Percentiles rank a stretch among this genome's conserved stretches.
phyloP scores from a whole-genome alignment of 371 early-diverging fungal genomes.

The Thermomucor indicae-seudaticae region DNA sequence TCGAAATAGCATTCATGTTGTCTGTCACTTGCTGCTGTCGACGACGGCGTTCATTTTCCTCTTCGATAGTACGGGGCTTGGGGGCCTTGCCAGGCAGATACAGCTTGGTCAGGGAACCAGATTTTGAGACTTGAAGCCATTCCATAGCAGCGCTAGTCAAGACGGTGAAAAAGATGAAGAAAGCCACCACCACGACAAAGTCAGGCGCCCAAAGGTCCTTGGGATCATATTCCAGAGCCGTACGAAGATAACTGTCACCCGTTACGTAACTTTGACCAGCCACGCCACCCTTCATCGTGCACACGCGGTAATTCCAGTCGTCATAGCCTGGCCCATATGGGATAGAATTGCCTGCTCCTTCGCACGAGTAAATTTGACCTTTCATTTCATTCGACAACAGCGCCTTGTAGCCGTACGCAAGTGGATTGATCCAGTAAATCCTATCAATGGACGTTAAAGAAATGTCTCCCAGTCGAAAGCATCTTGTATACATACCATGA shows the following conservation, averaged over 20 bases:
- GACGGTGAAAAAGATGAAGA: slow-evolving; percentile 43
- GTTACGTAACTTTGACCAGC: slow-evolving; percentile 48
- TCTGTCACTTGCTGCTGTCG: slow-evolving; percentile 9
- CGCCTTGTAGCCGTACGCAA: slow-evolving; percentile 68
- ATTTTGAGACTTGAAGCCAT: slow-evolving; percentile 33
- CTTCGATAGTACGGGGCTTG: slow-evolving; percentile 16
- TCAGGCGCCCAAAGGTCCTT: slow-evolving; percentile 32
- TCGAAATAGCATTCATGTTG: slow-evolving; percentile 16
- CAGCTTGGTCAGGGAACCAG: slow-evolving; percentile 44
- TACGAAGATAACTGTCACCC: slow-evolving; percentile 62
- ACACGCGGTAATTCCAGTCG: slow-evolving; percentile 54
- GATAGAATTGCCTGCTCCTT: slow-evolving; percentile 36
- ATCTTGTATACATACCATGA: no score
- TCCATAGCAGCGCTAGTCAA: slow-evolving; percentile 45
- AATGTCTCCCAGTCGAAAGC: no score
- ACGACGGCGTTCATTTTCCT: slow-evolving; percentile 18
- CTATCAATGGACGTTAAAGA: no score
- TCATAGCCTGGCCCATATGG: slow-evolving; percentile 56
- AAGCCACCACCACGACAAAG: slow-evolving; percentile 34
- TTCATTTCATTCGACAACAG: slow-evolving; percentile 74
- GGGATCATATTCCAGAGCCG: slow-evolving; percentile 41
- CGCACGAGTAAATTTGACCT: slow-evolving; percentile 53
- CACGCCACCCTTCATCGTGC: slow-evolving; percentile 55
- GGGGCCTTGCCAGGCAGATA: slow-evolving; percentile 39
- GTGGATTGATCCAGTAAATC: slow-evolving; percentile 72